Base-by-base conservation (phyloP, 768 basidiomycete species). In the Boletus tomentosulus region DNA sequence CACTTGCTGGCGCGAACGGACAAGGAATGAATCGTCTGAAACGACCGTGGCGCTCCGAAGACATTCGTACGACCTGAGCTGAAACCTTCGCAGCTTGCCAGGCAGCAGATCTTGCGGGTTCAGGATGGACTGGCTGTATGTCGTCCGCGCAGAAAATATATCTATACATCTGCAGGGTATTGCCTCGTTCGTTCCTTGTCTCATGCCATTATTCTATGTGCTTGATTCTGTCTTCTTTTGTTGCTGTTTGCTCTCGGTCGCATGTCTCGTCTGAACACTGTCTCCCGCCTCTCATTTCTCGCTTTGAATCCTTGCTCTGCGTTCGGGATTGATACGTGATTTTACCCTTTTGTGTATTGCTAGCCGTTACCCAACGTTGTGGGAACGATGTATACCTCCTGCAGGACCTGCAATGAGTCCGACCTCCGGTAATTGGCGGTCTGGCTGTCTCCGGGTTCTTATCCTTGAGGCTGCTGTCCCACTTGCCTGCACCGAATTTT, bases 1-100 rank as follows among this genome's bases (percentile, higher is more conserved):
- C 66, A 3, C 65, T 71, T 2, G 54, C 61, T 38, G 66, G 66
- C 41, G 60, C 65, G 8, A 67, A 65, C 16, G 59, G 59, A 12
- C 66, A 59, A 3, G 49, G 50, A 13, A 38, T 45, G 0, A 65
- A 62, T 37, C 62, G 58, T 7, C 63, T 49, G 24, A 69, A 69
- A 46, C 68, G 68, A 22, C 39, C 67, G 12, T 64, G 68, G 69
- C 34, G 41, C 27, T 69, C 63, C 2, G 58, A 62, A 27, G 51
- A 71, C 12, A 61, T 61, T 1, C 63, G 58, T 2, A 52, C 47
- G n/a, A 57, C 56, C 5, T 65, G 50, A 65, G 8, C 12, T 33
- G 27, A 31, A 31, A 9, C 30, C 30, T 10, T 31, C 30, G 30
- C 30, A 31, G 8, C 13, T 42, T 10, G 28, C 34, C 22, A 34